These are phyloP conservation scores for Jasminum sambac DNA, from an alignment of 257 asterid species.

Conservation along the genomic window DNA sequence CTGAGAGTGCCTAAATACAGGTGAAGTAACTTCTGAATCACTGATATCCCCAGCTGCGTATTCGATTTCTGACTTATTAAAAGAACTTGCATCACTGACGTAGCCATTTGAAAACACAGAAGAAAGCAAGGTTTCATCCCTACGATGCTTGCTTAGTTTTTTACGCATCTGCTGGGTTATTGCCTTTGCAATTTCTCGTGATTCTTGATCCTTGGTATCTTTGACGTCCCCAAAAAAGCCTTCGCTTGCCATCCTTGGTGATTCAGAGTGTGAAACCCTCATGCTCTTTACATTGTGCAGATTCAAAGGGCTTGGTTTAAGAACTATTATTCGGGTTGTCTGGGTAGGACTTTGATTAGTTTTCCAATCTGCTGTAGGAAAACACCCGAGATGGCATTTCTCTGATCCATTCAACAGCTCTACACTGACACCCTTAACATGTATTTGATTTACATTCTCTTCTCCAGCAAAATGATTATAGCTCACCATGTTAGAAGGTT, in stretches of 20 bases:
- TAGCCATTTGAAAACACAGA: conserved; percentile 82
- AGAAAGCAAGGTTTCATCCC: conserved; percentile 68
- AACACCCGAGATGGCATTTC: conserved; percentile 35
- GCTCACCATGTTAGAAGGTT: conserved; percentile 72
- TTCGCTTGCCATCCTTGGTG: conserved; percentile 45
- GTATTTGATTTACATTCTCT: conserved; percentile 46
- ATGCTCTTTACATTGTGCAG: conserved; percentile 44
- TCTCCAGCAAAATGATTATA: conserved; percentile 40
- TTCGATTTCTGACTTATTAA: conserved; percentile 74
- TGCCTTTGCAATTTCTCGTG: conserved; percentile 81
- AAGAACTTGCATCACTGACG: conserved; percentile 82
- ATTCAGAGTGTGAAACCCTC: conserved; percentile 48
- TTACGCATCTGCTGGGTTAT: conserved; percentile 75
- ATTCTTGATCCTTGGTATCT: conserved; percentile 64
- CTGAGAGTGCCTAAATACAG: conserved; percentile 88
- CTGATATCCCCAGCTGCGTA: conserved; percentile 67
- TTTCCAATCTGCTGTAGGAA: conserved; percentile 53
- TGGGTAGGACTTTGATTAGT: conserved; percentile 52
- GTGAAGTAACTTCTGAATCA: conserved; percentile 84
- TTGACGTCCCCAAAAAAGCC: conserved; percentile 51
- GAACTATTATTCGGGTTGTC: conserved; percentile 90
- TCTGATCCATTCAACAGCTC: conserved; percentile 36
- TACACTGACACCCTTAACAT: conserved; percentile 34
- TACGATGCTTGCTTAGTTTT: conserved; percentile 41
- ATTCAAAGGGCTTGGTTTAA: conserved; percentile 76